phyloP scores from a whole-genome alignment of 169 alveolate genomes.

The Eimeria necatrix region DNA sequence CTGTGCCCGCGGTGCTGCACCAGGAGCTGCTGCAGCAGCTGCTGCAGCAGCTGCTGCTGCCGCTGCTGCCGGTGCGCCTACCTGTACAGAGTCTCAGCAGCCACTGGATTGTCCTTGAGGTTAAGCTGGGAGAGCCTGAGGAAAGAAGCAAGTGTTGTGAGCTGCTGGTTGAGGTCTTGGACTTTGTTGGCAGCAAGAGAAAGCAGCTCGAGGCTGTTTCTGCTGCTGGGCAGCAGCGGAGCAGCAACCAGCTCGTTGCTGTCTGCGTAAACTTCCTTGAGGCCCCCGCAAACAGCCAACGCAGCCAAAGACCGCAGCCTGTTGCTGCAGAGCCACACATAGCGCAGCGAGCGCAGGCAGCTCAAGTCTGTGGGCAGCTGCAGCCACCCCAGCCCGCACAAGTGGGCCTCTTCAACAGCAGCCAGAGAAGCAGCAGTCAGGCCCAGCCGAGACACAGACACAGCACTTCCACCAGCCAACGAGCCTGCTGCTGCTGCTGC shows the following conservation, averaged over 20 bases:
- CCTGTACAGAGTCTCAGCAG: conserved; percentile 34
- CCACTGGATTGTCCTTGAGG: background rate
- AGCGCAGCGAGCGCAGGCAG: background rate
- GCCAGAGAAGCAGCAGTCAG: background rate
- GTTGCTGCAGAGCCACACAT: background rate
- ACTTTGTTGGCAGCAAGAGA: background rate
- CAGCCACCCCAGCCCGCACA: background rate
- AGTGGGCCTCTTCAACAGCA: background rate
- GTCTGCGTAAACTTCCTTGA: conserved; percentile 6
- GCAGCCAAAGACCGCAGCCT: background rate
- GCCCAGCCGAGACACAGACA: background rate
- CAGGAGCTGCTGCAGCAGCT: conserved; percentile 20
- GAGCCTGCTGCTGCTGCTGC: background rate
- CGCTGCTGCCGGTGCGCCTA: background rate
- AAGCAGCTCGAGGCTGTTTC: background rate
- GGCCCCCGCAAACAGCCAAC: background rate
- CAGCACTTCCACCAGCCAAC: too few relatives aligned
- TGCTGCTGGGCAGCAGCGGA: conserved; percentile 14
- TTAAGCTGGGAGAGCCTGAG: background rate
- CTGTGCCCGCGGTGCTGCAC: background rate
- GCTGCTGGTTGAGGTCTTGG: background rate
- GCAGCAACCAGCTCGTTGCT: background rate
- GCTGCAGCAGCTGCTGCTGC: conserved; percentile 50
- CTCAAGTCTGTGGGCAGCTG: background rate
- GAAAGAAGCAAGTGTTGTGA: background rate